These are phyloP conservation scores for Stentor roeselii DNA, from an alignment of 73 alveolate species.

Conservation along the genomic window DNA sequence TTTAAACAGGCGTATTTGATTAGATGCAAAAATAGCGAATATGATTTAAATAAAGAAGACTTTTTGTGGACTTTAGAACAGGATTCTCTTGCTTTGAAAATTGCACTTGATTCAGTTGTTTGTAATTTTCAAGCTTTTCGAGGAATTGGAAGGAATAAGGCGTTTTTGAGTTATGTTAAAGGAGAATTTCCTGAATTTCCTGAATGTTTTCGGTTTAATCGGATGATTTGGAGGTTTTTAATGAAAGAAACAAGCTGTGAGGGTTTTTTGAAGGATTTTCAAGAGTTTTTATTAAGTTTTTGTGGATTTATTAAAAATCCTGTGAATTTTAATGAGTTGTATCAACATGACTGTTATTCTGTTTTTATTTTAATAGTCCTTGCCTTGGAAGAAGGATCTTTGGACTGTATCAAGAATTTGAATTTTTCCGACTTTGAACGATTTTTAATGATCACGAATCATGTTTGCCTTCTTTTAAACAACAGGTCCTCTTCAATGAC, in stretches of 20 bases:
- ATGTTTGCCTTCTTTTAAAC: not conserved
- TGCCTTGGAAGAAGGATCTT: not conserved
- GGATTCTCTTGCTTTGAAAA: not conserved
- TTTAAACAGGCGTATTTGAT: slow-evolving; percentile 27
- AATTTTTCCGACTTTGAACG: not conserved
- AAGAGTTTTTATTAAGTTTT: too few species aligned
- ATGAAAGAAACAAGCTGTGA: not conserved
- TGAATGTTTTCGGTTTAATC: not conserved
- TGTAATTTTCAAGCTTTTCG: not conserved
- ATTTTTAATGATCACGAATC: not conserved
- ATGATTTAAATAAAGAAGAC: not conserved
- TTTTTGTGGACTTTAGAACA: slow-evolving; percentile 24
- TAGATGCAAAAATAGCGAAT: not conserved
- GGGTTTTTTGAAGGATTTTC: not conserved
- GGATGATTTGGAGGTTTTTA: not conserved
- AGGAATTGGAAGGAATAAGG: not conserved
- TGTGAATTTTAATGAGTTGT: not conserved
- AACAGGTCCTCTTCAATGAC: not conserved
- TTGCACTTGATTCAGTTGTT: slow-evolving; percentile 27
- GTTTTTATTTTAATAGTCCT: not conserved
- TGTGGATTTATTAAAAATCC: too few species aligned
- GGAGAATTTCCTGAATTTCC: not conserved
- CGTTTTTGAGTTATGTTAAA: not conserved
- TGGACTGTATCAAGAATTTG: not conserved
- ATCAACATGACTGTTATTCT: not conserved